Evolutionary conservation across 148 eudicot species (phyloP), one percentile per base, ranked within the genome.

Genomic region (Talinum fruticosum): DNA sequence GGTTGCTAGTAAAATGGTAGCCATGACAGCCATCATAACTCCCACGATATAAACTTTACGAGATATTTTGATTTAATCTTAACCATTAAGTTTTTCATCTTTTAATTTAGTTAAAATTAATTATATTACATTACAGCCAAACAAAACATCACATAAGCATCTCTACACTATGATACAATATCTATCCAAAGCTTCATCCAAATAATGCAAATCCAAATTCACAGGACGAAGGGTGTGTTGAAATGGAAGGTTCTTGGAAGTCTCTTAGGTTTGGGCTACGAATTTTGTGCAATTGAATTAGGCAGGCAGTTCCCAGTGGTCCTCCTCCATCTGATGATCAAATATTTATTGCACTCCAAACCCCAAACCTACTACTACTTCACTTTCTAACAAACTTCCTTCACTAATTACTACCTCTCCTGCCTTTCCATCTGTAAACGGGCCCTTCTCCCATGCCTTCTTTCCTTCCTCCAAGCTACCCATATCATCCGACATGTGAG

Each of bases 301-400:
- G 64, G 21, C 64, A 59, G 64, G n/a, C 14, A 7, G 18, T 59
- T 59, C 64, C 26, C 28, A 59, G 28, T 59, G 29, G 64, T 8
- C 64, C 64, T 59, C 14, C 4, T 49, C 14, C 10, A 4, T 4
- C 64, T 59, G 64, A 6, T 59, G 29, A 41, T 41, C 13, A 49
- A 59, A 59, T n/a, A n/a, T 59, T 59, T 23, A 59, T 59, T 59
- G 10, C 64, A 23, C 64, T 6, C 64, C 23, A 51, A 51, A 8
- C 16, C 64, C 28, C 57, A 2, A 18, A 6, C 1, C 29, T 23
- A 13, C 1, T 13, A 51, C 28, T 6, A 5, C 26, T 59, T 59
- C 72, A 33, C 72, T 69, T 37, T 69, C 72, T 69, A 69, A 69
- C 72, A 33, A 69, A 69, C 72, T 69, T 37, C 29, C 47, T 69